Percentiles rank a stretch among this genome's conserved stretches.
Evolutionary conservation across 2,329 filamentous ascomycete species (phyloP).

Genomic region (Ophiostoma quercus): DNA sequence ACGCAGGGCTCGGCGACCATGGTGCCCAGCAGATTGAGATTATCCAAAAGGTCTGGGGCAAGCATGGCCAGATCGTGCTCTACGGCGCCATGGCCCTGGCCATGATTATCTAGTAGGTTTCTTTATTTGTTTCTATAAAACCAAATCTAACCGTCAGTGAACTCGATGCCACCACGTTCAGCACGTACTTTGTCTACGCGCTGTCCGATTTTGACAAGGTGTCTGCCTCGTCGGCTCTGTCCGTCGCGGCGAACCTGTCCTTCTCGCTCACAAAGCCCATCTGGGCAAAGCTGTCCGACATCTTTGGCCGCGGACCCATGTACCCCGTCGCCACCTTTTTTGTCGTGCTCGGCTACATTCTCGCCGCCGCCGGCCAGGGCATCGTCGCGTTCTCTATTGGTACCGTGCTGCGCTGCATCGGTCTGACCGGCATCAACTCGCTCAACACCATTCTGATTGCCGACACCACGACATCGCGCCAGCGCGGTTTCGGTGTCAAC

Average conservation of each 20-base stretch:
- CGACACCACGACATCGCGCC: conserved; percentile 51
- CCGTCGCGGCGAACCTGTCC: conserved; percentile 36
- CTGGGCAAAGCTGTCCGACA: conserved; percentile 56
- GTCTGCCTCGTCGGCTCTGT: conserved; percentile 32
- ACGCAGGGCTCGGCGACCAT: conserved; percentile 16
- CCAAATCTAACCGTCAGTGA: conserved; percentile 21
- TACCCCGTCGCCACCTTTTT: conserved; percentile 51
- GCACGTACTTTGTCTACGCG: conserved; percentile 34
- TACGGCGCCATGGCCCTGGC: conserved; percentile 18
- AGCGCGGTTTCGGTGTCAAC: conserved; percentile 47
- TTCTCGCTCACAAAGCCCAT: conserved; percentile 54
- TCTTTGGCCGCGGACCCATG: conserved; percentile 58
- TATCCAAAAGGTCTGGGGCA: conserved; percentile 24
- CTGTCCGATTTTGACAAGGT: conserved; percentile 33
- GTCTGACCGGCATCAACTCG: conserved; percentile 55
- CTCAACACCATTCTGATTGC: conserved; percentile 60
- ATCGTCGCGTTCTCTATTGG: conserved; percentile 50
- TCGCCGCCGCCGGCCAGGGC: conserved; percentile 50
- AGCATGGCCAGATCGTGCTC: conserved; percentile 21
- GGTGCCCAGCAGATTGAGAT: conserved; percentile 22
- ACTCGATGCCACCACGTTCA: conserved; percentile 32
- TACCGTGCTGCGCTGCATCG: conserved; percentile 55
- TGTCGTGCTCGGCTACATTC: conserved; percentile 53
- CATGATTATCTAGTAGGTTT: conserved; percentile 17
- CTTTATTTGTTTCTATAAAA: neutral